Base-by-base conservation (phyloP, 495 filamentous ascomycete species). In the Penicillium lividum region DNA sequence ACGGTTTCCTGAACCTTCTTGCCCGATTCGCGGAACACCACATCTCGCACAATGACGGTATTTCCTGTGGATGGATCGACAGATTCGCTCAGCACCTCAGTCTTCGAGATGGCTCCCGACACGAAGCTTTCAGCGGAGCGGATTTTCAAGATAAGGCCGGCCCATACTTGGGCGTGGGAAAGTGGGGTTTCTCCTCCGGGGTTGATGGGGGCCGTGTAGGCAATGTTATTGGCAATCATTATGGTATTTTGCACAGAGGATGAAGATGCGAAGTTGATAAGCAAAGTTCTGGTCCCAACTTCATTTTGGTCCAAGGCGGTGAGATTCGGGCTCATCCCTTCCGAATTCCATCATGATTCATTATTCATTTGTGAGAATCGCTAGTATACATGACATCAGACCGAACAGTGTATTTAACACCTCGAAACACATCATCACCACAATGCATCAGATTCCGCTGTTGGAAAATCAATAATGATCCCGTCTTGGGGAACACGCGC, bases 391-490 rank as follows among this genome's bases (percentile, higher is more conserved):
- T 85, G 30, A 93, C 59, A 76, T 96, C 91, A 9, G 86, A 85
- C 57, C 91, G 76, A 71, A 94, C 79, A 0, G 89, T 93, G 62
- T 86, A 88, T 73, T 95, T 94, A 10, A 81, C 76, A 0, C 91
- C 91, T n/a, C 69, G 66, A 36, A 78, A 72, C 6, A 94, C 89
- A 61, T 91, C 85, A 57, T 89, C 90, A 1, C 91, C 91, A 22
- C 82, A 82, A 70, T 95, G 91, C 61, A 87, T 59, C 33, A 95
- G 70, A 51, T 77, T 65, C 4, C 73, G 62, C 56, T 94, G 91
- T 72, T 95, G 90, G 59, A 96, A 96, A 18, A 94, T 77, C 42
- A 94, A 73, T 18, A 91, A 83, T 10, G 87, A 77, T 0, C 91
- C 91, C 15, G 78, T 75, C 69, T 86, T 90, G 5, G 89, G 88